phyloP scores from a whole-genome alignment of 805 yeast species.

The Saccharomycopsis fibuligera region DNA sequence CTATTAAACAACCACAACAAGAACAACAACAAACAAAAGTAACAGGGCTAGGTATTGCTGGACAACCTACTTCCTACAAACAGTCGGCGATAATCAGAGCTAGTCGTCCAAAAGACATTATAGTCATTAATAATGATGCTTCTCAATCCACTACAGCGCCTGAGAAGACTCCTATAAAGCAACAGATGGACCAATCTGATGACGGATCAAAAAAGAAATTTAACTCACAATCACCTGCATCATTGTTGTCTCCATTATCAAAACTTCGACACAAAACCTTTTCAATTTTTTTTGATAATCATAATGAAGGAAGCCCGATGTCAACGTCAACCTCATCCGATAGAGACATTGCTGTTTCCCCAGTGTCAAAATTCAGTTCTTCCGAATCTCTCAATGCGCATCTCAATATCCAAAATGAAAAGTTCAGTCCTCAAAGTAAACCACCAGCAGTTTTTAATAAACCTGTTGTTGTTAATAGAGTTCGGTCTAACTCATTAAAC shows the following conservation, averaged over 20 bases:
- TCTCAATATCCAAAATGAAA: too few relatives aligned
- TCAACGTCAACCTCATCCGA: neutral
- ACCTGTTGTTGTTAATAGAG: too few relatives aligned
- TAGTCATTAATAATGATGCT: neutral
- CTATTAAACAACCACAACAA: too few relatives aligned
- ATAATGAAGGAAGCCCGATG: neutral
- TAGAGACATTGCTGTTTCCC: too few relatives aligned
- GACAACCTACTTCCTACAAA: neutral
- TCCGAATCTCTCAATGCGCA: too few relatives aligned
- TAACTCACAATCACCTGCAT: neutral
- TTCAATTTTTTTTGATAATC: slow-evolving; percentile 7
- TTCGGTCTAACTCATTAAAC: slow-evolving; percentile 18
- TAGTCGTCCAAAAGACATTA: neutral
- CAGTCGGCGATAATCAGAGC: neutral
- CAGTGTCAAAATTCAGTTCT: neutral
- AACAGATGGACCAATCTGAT: too few relatives aligned
- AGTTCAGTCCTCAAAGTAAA: too few relatives aligned
- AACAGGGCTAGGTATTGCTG: neutral
- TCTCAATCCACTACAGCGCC: neutral
- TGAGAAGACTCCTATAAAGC: too few relatives aligned
- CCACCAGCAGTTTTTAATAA: too few relatives aligned
- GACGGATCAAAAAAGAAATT: neutral
- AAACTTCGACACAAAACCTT: slow-evolving; percentile 8
- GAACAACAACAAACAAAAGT: too few relatives aligned
- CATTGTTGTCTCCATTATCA: slow-evolving; percentile 8